phyloP scores from a whole-genome alignment of 352 stramenopile genomes.

The Globisporangium radiosum region DNA sequence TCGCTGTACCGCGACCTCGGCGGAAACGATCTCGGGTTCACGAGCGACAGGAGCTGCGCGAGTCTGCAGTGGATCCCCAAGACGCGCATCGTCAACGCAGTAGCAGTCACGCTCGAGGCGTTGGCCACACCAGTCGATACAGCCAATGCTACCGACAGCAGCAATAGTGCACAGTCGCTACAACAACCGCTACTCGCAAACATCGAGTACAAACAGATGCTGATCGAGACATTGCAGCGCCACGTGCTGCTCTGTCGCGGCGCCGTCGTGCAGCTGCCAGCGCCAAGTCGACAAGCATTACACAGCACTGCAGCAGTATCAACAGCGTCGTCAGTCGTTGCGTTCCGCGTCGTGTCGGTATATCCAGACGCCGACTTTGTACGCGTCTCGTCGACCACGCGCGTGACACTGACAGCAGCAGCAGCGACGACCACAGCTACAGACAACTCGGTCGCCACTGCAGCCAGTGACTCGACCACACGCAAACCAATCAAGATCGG shows the following conservation, averaged over 20 bases:
- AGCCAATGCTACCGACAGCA: neutral
- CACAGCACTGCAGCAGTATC: neutral
- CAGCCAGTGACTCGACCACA: neutral
- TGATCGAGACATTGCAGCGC: conserved; percentile 51
- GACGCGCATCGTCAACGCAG: conserved; percentile 27
- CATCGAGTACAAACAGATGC: conserved; percentile 32
- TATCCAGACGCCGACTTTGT: conserved; percentile 32
- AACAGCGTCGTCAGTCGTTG: conserved; percentile 10
- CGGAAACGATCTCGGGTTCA: conserved; percentile 10
- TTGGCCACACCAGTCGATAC: conserved; percentile 4
- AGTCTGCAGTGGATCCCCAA: conserved; percentile 41
- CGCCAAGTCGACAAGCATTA: conserved; percentile 13
- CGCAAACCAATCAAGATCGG: conserved; percentile 24
- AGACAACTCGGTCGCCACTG: neutral
- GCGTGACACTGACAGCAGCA: conserved; percentile 36
- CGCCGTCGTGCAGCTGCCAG: conserved; percentile 35
- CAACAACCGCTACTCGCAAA: conserved; percentile 15
- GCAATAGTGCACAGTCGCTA: neutral
- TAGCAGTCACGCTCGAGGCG: conserved; percentile 43
- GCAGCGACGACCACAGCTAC: neutral
- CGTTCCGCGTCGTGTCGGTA: conserved; percentile 40
- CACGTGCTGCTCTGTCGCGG: conserved; percentile 33
- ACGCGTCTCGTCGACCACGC: conserved; percentile 32
- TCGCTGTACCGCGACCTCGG: conserved; percentile 16
- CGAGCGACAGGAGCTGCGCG: conserved; percentile 3